Evolutionary conservation across 164 flowering plant genomes (phyloP), one percentile per base, ranked within the genome.

Genomic region (Stephania yunnanensis): DNA sequence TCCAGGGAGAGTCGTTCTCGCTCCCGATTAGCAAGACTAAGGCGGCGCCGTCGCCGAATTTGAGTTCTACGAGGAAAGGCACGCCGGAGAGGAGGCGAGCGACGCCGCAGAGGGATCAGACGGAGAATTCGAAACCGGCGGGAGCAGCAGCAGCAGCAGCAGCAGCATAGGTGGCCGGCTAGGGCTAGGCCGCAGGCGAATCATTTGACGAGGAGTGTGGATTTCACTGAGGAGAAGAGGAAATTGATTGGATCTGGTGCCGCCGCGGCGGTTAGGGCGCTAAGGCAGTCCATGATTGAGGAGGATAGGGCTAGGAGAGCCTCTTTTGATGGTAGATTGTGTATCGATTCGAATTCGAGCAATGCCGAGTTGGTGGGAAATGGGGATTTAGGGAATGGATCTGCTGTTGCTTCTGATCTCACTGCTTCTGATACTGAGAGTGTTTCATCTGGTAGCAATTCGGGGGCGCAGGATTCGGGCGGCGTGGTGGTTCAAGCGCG

Each of bases 391-490:
- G 83, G 65, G 12, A 86, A 86, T 74, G 88, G 86, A 69, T 83
- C 85, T 52, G 19, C 68, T 46, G 81, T 76, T 73, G 81, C 87
- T 44, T 87, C 83, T 78, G 96, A 94, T 83, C 86, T 87, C 46
- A 83, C 90, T 46, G 89, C 93, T 6, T 92, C 98, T 20, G 99
- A 95, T 83, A 86, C 93, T 13, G 98, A 95, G n/a, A 95, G 98
- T 82, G 95, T 91, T 71, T 95, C 99, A 22, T 95, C 99, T 25
- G 97, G 97, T 67, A 90, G 99, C 82, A 92, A 94, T 79, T 87
- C 92, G 4, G 96, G 93, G 25, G 74, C 76, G n/a, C 92, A 80
- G 58, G 97, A 89, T 61, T 77, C 42, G 42, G 42, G 80, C 69
- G 77, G 77, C 78, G 87, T 82, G 36, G 19, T 69, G 15, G 19